Base-by-base conservation (phyloP, 2,329 filamentous ascomycete species). In the Gliomastix tumulicola region DNA sequence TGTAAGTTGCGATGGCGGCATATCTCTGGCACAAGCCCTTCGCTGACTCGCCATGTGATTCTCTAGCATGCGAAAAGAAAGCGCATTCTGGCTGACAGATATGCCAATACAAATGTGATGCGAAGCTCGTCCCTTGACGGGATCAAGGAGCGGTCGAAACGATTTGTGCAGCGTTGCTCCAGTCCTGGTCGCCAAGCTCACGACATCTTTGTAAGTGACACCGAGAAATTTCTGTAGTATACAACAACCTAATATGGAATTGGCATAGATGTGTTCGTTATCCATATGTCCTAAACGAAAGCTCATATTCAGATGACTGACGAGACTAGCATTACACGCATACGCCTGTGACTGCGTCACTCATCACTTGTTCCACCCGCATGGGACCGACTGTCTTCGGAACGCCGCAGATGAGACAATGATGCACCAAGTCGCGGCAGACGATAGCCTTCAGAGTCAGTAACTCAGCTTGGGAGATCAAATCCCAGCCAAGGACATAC, bases 321-420 rank as follows among this genome's bases (percentile, higher is more conserved):
- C 37, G 1, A 19, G 15, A 17, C 12, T 30, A 62, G 52, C 52
- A 30, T 60, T 84, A 3, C 81, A 85, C 43, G 71, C 79, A 19
- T 85, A 81, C 50, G 80, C 81, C 1, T 76, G 83, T 36, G 81
- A 85, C 49, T 82, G 80, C 46, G 71, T 78, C 20, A 81, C 79
- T 1, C 76, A 82, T 47, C 79, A 83, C 44, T 65, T 85, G n/a
- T 82, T 85, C 49, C 76, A 81, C 37, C 79, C 79, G 0, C 67
- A 76, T 39, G 80, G 79, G 3, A 74, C 76, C 2, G 65, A 79
- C 41, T 81, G 79, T 8, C 63, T 84, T 3, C 62, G 69, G 21
- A 58, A 67, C 15, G 46, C 59, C 21, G 51, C 67, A n/a, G 77
- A 84, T 38, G 71, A 77, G 42, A 65, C 71, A 12, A 72, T 85